phyloP scores from a whole-genome alignment of 371 early-diverging fungal genomes.

The Enterospora canceri region DNA sequence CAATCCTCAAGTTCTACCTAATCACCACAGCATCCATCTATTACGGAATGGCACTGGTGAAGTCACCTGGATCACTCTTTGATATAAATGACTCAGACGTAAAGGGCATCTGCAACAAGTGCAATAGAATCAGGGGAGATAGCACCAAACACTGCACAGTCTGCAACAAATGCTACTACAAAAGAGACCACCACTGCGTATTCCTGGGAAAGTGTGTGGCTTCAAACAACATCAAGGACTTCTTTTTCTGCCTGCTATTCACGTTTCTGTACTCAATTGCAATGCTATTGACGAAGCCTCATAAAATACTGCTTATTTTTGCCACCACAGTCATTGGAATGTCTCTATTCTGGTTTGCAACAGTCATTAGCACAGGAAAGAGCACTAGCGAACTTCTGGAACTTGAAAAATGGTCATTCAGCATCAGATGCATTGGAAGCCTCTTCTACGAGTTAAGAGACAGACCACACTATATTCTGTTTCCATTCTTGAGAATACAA shows the following conservation, averaged over 20 bases:
- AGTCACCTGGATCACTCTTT: conserved; percentile 14
- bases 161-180: conserved; percentile 48
- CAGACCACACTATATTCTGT: neutral
- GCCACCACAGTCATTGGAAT: conserved; percentile 3
- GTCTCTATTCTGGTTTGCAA: conserved; percentile 16
- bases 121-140: conserved; percentile 37
- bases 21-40: conserved; percentile 25
- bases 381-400: conserved; percentile 24
- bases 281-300: neutral
- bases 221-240: conserved; percentile 33
- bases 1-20: conserved; percentile 8
- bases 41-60: conserved; percentile 6
- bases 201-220: conserved; percentile 54
- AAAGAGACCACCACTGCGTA: conserved; percentile 56
- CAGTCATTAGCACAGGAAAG: conserved; percentile 18
- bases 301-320: conserved; percentile 1
- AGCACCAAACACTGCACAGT: conserved; percentile 48
- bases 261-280: conserved; percentile 1
- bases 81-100: conserved; percentile 23
- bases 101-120: conserved; percentile 44
- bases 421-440: neutral
- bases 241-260: conserved; percentile 26
- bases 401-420: neutral
- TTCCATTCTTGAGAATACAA: neutral
- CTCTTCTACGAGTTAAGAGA: neutral